These are phyloP conservation scores for Aspergillus ochraceus DNA, from an alignment of 2,329 filamentous ascomycete genomes.

Conservation along the genomic window DNA sequence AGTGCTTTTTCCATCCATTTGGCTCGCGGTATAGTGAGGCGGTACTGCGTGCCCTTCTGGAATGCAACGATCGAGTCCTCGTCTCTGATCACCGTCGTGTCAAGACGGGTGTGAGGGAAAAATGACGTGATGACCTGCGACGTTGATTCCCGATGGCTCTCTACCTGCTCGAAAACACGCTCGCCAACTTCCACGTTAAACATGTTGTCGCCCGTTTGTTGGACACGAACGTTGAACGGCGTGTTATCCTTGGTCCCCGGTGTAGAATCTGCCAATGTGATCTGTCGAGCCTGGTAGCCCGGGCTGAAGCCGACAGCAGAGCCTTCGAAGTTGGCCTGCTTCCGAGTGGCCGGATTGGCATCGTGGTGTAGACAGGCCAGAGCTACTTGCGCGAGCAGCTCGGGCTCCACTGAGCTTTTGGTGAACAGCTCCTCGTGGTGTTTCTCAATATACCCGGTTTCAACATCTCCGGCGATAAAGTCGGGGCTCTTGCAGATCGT, in stretches of 20 bases:
- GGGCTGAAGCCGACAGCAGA: constrained; percentile 59
- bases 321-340: constrained; percentile 30
- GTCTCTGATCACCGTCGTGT: constrained; percentile 69
- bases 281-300: constrained; percentile 63
- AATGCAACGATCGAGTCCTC: constrained; percentile 68
- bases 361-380: constrained; percentile 66
- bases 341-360: constrained; percentile 28
- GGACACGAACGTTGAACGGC: constrained; percentile 50
- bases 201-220: constrained; percentile 49
- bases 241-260: constrained; percentile 41
- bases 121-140: constrained; percentile 66
- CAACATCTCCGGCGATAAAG: constrained; percentile 84
- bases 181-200: constrained; percentile 53
- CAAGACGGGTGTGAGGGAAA: constrained; percentile 77
- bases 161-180: constrained; percentile 43
- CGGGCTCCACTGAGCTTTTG: constrained; percentile 60
- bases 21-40: constrained; percentile 59
- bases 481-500: constrained; percentile 75
- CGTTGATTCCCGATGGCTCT: constrained; percentile 47
- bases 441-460: constrained; percentile 95
- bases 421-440: constrained; percentile 77
- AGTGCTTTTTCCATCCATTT: constrained; percentile 86
- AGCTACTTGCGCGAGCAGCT: constrained; percentile 84
- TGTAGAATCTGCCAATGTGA: constrained; percentile 54
- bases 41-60: constrained; percentile 62